Conservation (phyloP, 805 yeast genomes). For the Myxozyma monticola region DNA sequence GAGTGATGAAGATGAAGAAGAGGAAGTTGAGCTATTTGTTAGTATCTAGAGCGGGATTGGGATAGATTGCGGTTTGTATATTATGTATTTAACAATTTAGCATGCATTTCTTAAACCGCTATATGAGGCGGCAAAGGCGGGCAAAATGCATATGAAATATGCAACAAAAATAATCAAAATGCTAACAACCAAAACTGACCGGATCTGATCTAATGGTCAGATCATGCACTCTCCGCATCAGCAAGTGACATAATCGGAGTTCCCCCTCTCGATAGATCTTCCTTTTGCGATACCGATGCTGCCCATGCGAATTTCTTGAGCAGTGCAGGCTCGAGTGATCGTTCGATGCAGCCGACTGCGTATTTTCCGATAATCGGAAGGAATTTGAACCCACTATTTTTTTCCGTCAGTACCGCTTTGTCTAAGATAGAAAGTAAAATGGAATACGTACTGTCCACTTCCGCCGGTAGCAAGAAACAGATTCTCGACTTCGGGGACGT, state of each 20-base stretch:
- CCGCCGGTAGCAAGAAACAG: slow-evolving; percentile 42
- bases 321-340: slow-evolving; percentile 7
- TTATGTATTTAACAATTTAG: not conserved
- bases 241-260: slow-evolving; percentile 30
- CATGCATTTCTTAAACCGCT: no score
- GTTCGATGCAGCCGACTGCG: slow-evolving; percentile 40
- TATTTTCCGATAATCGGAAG: slow-evolving; percentile 41
- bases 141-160: no score
- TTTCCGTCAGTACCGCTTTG: no score
- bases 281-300: not conserved
- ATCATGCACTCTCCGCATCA: slow-evolving; percentile 28
- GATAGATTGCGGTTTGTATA: not conserved
- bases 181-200: no score
- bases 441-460: slow-evolving; percentile 38
- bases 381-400: slow-evolving; percentile 38
- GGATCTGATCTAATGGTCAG: no score
- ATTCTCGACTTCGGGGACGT: slow-evolving; percentile 35
- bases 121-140: no score
- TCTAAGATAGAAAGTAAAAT: not conserved
- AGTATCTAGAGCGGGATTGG: not conserved
- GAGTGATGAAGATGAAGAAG: not conserved
- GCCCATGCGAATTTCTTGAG: slow-evolving; percentile 22
- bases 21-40: not conserved
- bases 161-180: no score
- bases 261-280: slow-evolving; percentile 26